Percentiles rank a stretch among this genome's conserved stretches.
Conservation (phyloP, 2,329 filamentous ascomycete genomes). For the Mariannaea sp. region DNA sequence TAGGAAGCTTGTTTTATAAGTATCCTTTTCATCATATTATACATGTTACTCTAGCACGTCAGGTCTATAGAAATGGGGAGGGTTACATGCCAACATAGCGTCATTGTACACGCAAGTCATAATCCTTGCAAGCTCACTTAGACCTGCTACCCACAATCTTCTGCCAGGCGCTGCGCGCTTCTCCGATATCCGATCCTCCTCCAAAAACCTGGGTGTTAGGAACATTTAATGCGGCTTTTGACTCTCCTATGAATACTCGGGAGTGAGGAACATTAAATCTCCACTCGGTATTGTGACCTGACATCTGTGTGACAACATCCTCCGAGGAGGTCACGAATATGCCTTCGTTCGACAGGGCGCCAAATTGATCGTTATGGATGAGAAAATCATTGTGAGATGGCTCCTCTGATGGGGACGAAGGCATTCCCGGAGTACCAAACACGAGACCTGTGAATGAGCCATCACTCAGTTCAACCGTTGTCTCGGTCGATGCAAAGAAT, state of each 20-base stretch:
- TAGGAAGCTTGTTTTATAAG: too few species aligned
- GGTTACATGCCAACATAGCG: background rate
- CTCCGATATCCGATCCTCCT: too few species aligned
- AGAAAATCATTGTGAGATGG: background rate
- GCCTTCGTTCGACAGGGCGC: conserved; percentile 65
- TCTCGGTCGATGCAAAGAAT: conserved; percentile 59
- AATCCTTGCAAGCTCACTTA: too few species aligned
- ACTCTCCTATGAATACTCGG: conserved; percentile 34
- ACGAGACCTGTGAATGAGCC: conserved; percentile 29
- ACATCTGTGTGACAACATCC: conserved; percentile 30
- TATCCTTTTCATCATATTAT: too few species aligned
- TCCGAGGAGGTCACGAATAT: conserved; percentile 53
- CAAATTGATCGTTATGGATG: conserved; percentile 57
- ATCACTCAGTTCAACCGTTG: conserved; percentile 30
- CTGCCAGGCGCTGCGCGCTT: too few species aligned
- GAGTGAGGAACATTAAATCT: conserved; percentile 45
- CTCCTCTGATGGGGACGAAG: conserved; percentile 15
- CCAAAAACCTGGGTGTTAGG: too few species aligned
- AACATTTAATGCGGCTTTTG: too few species aligned
- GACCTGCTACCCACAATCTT: too few species aligned
- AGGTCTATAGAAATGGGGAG: too few species aligned
- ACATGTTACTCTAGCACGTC: too few species aligned
- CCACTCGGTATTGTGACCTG: conserved; percentile 39
- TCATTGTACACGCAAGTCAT: background rate
- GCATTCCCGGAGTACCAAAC: conserved; percentile 42